phyloP scores from a whole-genome alignment of 352 stramenopile genomes.

The Pythium chondricola region DNA sequence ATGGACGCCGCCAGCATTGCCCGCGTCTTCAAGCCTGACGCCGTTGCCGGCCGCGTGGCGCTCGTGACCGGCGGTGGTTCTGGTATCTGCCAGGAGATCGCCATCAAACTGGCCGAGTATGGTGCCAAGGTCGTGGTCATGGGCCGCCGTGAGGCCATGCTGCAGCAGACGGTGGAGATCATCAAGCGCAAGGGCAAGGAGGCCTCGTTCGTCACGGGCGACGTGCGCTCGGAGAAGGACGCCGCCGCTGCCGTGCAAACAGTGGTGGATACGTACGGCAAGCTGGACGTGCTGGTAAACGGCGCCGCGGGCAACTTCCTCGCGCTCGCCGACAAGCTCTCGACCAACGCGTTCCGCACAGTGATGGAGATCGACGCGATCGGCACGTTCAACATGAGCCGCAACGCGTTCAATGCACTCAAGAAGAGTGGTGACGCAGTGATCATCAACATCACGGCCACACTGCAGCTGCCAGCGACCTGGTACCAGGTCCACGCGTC shows the following conservation, averaged over 20 bases:
- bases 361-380: constrained; percentile 96
- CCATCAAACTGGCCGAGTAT: constrained; percentile 87
- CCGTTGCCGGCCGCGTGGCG: constrained; percentile 64
- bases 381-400: constrained; percentile 95
- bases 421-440: constrained; percentile 55
- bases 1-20: constrained; percentile 53
- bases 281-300: constrained; percentile 92
- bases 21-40: constrained; percentile 51
- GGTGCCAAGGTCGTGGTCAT: constrained; percentile 92
- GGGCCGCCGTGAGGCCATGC: constrained; percentile 84
- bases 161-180: constrained; percentile 78
- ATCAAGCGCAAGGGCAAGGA: constrained; percentile 42
- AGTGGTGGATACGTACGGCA: constrained; percentile 71
- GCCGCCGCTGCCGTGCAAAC: constrained; percentile 75
- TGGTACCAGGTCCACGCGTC: constrained; percentile 95
- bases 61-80: constrained; percentile 93
- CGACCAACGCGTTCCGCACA: constrained; percentile 92
- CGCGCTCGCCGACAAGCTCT: constrained; percentile 77
- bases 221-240: constrained; percentile 85
- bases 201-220: constrained; percentile 49
- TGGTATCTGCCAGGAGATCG: constrained; percentile 93
- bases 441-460: constrained; percentile 96
- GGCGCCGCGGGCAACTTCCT: constrained; percentile 94
- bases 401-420: constrained; percentile 81
- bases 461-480: constrained; percentile 87